These are phyloP conservation scores for Penicillium flavigenum DNA, from an alignment of 495 filamentous ascomycete species.

Conservation along the genomic window DNA sequence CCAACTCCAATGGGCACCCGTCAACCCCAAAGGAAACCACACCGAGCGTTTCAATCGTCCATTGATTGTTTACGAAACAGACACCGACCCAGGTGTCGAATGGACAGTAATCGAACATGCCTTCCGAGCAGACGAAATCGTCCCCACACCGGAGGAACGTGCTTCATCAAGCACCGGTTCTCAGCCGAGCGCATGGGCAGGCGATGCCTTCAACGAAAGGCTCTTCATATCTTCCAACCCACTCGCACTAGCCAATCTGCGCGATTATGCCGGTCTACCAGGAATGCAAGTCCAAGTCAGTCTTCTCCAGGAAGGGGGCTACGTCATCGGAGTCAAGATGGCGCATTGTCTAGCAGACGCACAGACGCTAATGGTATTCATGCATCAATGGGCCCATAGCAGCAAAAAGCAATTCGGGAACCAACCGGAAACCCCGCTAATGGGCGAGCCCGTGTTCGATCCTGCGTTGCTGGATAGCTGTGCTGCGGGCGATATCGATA, in stretches of 20 bases:
- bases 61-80: slow-evolving; percentile 17
- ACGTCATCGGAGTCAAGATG: slow-evolving; percentile 40
- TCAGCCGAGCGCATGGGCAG: slow-evolving; percentile 14
- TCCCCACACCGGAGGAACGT: slow-evolving; percentile 7
- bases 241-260: slow-evolving; percentile 4
- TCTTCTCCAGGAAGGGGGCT: slow-evolving; percentile 40
- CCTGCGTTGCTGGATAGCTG: slow-evolving; percentile 28
- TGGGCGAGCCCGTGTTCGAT: slow-evolving; percentile 25
- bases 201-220: slow-evolving; percentile 13
- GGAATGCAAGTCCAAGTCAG: slow-evolving; percentile 41
- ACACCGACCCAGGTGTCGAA: slow-evolving; percentile 7
- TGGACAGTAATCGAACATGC: slow-evolving; percentile 6
- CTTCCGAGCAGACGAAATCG: slow-evolving; percentile 1
- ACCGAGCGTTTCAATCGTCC: slow-evolving; percentile 39
- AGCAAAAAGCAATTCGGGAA: slow-evolving; percentile 16
- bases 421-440: neutral
- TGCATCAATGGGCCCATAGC: slow-evolving; percentile 43
- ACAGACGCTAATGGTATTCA: slow-evolving; percentile 44
- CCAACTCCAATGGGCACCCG: slow-evolving; percentile 18
- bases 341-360: slow-evolving; percentile 52
- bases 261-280: slow-evolving; percentile 21
- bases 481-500: slow-evolving; percentile 35
- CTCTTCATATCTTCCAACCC: slow-evolving; percentile 3
- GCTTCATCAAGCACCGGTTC: slow-evolving; percentile 2
- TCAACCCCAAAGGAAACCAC: slow-evolving; percentile 3